Base-by-base conservation (phyloP, 2,329 filamentous ascomycete species). In the Neofusicoccum kwambonambiense region DNA sequence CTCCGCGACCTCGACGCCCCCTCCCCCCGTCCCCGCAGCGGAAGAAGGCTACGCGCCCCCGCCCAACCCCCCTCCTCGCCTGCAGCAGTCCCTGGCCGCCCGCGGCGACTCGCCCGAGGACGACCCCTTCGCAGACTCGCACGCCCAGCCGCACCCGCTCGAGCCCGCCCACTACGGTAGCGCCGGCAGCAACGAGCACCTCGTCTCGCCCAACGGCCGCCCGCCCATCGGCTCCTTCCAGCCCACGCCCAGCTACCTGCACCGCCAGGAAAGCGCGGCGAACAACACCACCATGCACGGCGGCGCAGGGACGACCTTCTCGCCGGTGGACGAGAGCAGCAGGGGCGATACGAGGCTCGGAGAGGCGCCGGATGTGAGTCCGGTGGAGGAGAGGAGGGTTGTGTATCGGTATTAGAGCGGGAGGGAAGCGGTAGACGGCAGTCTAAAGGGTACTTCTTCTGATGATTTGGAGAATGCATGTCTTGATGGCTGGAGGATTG, bases 231-330 rank as follows among this genome's bases (percentile, higher is more conserved):
- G 35, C 13, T 31, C 27, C 6, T 76, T 76, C 54, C 70, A 75
- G 60, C 72, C 72, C 17, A 81, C 79, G 27, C 76, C 77, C 3
- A 78, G 75, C 3, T 82, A 81, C 66, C 67, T 81, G 34, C 76
- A 77, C 2, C 70, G 80, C 47, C 80, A 82, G 69, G 73, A 76
- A 66, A 80, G 78, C 64, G 76, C 79, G 34, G 74, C 70, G 4
- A 76, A 79, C 64, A 76, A 80, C 31, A 51, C 80, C 58, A 81
- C 79, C 1, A 83, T 83, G 81, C 80, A 81, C 63, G 81, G 80
- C 8, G 76, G 70, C 12, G 60, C 61, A 35, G n/a, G 13, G 15
- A 37, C 8, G 15, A 15, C n/a, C 17, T 27, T 22, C 4, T 13
- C 42, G 50, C 17, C 42, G 13, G 51, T 54, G 12, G 52, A 52